Percentiles rank a stretch among this genome's conserved stretches.
Conservation (phyloP, 306 rosid genomes). For the Calophaca sinica region DNA sequence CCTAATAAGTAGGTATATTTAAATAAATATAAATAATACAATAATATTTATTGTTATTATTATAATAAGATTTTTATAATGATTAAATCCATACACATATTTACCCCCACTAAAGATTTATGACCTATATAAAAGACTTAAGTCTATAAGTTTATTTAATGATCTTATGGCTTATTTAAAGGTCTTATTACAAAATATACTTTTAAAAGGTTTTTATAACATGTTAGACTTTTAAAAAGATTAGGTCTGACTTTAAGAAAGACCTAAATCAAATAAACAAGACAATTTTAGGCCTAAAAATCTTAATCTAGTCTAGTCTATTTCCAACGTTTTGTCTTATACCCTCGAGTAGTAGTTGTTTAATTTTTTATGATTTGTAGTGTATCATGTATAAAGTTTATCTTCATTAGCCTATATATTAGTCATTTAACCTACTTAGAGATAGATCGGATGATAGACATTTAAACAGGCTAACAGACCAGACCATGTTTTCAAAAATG, state of each 20-base stretch:
- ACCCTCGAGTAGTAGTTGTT: too few relatives aligned
- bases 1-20: too few relatives aligned
- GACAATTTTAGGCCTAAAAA: not conserved
- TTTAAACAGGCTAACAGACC: not conserved
- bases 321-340: too few relatives aligned
- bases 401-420: not conserved
- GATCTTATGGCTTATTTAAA: not conserved
- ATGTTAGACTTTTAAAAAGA: too few relatives aligned
- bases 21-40: too few relatives aligned
- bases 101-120: not conserved
- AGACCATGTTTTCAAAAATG: not conserved
- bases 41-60: too few relatives aligned
- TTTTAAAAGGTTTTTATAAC: not conserved
- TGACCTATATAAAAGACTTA: not conserved
- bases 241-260: not conserved
- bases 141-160: not conserved
- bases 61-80: too few relatives aligned
- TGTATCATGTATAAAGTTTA: not conserved
- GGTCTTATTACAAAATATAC: not conserved
- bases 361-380: not conserved
- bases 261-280: not conserved
- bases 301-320: not conserved
- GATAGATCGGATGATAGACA: not conserved
- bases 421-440: not conserved
- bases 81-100: too few relatives aligned